Evolutionary conservation across 139 green algal genomes (phyloP), one percentile per base, ranked within the genome.

Genomic region (Coelastrella sp.): DNA sequence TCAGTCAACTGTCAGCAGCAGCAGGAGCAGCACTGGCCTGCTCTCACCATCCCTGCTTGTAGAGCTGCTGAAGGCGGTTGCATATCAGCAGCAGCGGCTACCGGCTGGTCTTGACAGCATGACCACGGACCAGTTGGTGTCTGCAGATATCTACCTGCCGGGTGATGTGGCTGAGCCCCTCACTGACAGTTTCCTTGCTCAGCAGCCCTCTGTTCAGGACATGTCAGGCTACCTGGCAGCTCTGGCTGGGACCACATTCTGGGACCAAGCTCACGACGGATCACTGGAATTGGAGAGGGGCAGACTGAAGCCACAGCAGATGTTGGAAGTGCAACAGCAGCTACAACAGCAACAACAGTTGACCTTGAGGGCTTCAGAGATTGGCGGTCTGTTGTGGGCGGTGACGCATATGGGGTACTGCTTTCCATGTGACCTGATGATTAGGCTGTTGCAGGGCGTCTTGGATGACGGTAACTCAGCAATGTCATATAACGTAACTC

Each of bases 301-400:
- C 19, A 35, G 38, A 59, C 23, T 25, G 27, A 40, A 4, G 5
- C 62, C 30, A 19, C 8, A 40, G 62, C 62, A 69, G n/a, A 19
- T 38, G 62, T 32, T 21, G 32, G 15, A 32, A 50, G 30, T 23
- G 73, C 73, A 81, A 50, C 50, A 68, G 50, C 73, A 81, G 73
- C 48, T 25, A 45, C n/a, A 30, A 5, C 72, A 40, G 43, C n/a
- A n/a, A 43, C 43, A 48, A 2, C 30, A 66, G 48, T 34, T 45
- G 45, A 9, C 43, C 15, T n/a, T 48, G 66, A 64, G 17, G 0
- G 53, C 34, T n/a, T 4, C 7, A n/a, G 35, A 80, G n/a, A n/a
- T 63, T n/a, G 53, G 53, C 21, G 41, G 13, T 32, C 25, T 57
- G 25, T 35, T 50, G 3, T 34, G 67, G 38, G 21, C 41, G 30